Base-by-base conservation (phyloP, 192 early-diverging fungal species). In the Podila clonocystis region DNA sequence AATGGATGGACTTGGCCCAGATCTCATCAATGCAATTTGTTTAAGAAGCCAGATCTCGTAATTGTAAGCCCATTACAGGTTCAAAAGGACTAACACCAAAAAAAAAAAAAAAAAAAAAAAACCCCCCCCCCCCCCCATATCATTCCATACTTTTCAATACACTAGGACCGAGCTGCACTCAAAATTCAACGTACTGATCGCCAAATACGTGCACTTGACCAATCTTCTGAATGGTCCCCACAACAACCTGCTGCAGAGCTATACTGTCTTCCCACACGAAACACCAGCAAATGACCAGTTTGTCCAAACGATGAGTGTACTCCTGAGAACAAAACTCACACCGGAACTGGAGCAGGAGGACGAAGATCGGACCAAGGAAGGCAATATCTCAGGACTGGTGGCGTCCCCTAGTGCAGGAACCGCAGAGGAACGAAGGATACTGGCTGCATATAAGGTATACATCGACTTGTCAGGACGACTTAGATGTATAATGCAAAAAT, bases 101-200 rank as follows among this genome's bases (percentile, higher is more conserved):
- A 58, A 33, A 67, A 57, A n/a, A n/a, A n/a, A n/a, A n/a, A n/a
- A n/a, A n/a, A n/a, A n/a, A n/a, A n/a, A n/a, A n/a, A n/a, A n/a
- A n/a, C n/a, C n/a, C n/a, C n/a, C n/a, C n/a, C n/a, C n/a, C n/a
- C n/a, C n/a, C n/a, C n/a, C n/a, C n/a, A 55, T 19, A 13, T 24
- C 6, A 6, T 20, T 22, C 8, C 24, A 36, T 6, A 36, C 34
- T 36, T 36, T 20, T 55, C 50, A 7, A 49, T 48, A 29, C 45
- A 17, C 11, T 36, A 80, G 77, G 77, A 80, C 77, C 38, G 77
- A 80, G 34, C n/a, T 80, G 8, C 77, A 80, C 15, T 80, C 77
- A 26, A 80, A 80, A 49, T 80, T 80, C 52, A 80, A 80, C 55
- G 77, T 80, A 0, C 33, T 80, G 62, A 80, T 80, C 13, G 77